Conservation (phyloP, 106 monocot genomes). For the Dendrobium officinale region DNA sequence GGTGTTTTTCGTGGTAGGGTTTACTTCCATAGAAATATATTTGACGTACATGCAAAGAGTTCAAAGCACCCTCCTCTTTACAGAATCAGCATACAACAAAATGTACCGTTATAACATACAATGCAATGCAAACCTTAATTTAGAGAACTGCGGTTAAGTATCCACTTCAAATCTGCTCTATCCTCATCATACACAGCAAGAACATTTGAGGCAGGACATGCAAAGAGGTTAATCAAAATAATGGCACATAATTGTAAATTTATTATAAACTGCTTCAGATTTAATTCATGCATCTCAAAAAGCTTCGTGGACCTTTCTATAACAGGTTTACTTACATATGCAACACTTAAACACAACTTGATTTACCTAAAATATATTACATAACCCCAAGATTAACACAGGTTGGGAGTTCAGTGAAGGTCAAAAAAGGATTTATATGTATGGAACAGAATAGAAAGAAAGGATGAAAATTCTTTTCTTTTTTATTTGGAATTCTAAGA, state of each 20-base stretch:
- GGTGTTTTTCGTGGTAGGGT: too few species aligned
- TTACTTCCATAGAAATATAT: too few species aligned
- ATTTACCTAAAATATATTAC: not conserved
- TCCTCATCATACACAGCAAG: not conserved
- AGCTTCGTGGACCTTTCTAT: not conserved
- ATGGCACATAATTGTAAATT: not conserved
- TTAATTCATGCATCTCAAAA: not conserved
- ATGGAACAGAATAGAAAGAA: too few species aligned
- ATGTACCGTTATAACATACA: not conserved
- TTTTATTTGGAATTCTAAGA: too few species aligned
- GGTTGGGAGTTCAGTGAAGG: too few species aligned
- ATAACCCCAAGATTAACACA: not conserved
- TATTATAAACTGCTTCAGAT: not conserved
- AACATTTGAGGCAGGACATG: not conserved
- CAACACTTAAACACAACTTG: not conserved
- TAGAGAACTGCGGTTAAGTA: not conserved
- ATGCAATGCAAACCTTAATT: not conserved
- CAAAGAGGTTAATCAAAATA: not conserved
- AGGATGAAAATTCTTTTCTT: too few species aligned
- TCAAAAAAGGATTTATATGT: too few species aligned
- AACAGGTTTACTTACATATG: not conserved
- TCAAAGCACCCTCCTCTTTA: too few species aligned
- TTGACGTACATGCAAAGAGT: too few species aligned
- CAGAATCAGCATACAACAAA: not conserved
- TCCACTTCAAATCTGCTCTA: not conserved